phyloP scores from a whole-genome alignment of 2,329 filamentous ascomycete genomes.

The Didymella keratinophila region DNA sequence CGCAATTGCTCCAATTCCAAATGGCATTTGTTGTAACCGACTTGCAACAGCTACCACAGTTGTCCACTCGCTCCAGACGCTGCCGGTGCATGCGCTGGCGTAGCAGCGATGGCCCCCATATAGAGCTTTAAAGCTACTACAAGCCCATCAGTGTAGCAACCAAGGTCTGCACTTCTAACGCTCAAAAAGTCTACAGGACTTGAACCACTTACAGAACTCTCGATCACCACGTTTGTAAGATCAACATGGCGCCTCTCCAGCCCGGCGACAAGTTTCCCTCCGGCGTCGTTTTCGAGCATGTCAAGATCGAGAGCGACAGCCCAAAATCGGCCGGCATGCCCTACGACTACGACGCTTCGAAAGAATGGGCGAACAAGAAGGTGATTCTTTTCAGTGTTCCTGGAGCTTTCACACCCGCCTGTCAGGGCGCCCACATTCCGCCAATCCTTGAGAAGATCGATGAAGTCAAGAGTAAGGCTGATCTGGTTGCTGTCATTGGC shows the following conservation, averaged over 20 bases:
- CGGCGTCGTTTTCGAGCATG: constrained; percentile 2
- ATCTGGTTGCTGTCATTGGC: neutral
- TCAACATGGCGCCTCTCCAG: neutral
- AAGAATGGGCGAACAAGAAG: constrained; percentile 6
- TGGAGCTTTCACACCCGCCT: constrained; percentile 2
- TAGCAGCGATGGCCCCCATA: neutral
- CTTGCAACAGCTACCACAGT: neutral
- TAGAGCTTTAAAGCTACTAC: neutral
- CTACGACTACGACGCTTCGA: constrained; percentile 4
- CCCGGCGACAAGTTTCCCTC: constrained; percentile 5
- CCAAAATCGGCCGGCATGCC: constrained; percentile 8
- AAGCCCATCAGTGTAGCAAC: too few relatives aligned
- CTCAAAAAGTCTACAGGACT: neutral
- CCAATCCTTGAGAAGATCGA: constrained; percentile 2
- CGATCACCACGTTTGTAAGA: neutral
- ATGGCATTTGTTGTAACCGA: constrained; percentile 1
- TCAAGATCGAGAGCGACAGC: constrained; percentile 10
- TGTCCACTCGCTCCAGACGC: neutral
- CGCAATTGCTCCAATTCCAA: neutral
- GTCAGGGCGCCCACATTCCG: constrained; percentile 1
- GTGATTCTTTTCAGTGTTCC: constrained; percentile 6
- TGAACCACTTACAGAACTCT: neutral
- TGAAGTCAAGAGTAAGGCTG: constrained; percentile 5
- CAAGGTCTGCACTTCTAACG: too few relatives aligned
- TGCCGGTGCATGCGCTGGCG: neutral